These are phyloP conservation scores for Podaxis pistillaris DNA, from an alignment of 768 basidiomycete genomes.

Conservation along the genomic window DNA sequence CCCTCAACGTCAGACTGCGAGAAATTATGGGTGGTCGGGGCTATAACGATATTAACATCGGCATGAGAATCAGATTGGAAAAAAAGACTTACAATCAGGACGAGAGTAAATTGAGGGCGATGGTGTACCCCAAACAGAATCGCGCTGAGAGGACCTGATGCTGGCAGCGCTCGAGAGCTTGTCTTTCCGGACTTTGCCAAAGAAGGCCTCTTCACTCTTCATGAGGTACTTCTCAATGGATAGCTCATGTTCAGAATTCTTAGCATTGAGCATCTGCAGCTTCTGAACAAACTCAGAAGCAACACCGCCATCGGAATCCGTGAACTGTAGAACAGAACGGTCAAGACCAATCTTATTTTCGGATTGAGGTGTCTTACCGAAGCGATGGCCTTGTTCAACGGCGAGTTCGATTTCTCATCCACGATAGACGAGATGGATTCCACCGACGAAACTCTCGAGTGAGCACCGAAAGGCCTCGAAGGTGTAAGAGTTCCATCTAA, in stretches of 20 bases:
- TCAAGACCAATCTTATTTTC: not conserved
- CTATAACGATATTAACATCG: constrained; percentile 20
- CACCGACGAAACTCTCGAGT: constrained; percentile 80
- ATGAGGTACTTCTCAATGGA: constrained; percentile 90
- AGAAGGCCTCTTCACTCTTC: constrained; percentile 93
- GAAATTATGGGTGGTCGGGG: constrained; percentile 55
- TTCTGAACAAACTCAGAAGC: constrained; percentile 87
- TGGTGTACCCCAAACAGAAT: constrained; percentile 79
- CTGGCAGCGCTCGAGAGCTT: constrained; percentile 83
- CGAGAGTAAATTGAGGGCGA: constrained; percentile 66
- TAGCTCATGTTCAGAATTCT: constrained; percentile 88
- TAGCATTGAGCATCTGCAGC: constrained; percentile 70
- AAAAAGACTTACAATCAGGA: constrained; percentile 61
- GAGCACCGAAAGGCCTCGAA: constrained; percentile 71
- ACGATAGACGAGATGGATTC: constrained; percentile 91
- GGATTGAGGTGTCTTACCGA: constrained; percentile 50
- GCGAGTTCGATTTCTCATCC: constrained; percentile 87
- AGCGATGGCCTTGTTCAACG: constrained; percentile 90
- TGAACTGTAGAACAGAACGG: constrained; percentile 57
- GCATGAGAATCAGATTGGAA: not conserved
- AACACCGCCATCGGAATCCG: constrained; percentile 90
- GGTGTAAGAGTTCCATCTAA: constrained; percentile 62
- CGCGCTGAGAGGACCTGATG: constrained; percentile 72
- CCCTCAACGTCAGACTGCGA: constrained; percentile 42
- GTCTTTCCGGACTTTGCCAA: constrained; percentile 85